Evolutionary conservation across 169 alveolate genomes (phyloP), one percentile per base, ranked within the genome.

Genomic region (Plasmodium berghei): DNA sequence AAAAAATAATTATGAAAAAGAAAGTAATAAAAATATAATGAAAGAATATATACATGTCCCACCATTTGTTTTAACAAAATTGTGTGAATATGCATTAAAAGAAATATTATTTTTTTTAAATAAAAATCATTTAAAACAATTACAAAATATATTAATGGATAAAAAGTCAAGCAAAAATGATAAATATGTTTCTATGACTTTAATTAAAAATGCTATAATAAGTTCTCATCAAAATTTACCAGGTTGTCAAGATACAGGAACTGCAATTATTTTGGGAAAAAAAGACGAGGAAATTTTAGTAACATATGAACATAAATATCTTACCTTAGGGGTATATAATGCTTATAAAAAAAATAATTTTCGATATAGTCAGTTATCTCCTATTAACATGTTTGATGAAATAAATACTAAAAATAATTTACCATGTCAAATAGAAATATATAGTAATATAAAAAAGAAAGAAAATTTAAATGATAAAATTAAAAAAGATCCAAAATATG

Each of bases 201-300:
- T 95, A 52, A 92, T 95, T 42, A 94, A 94, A 54, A 95, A 93
- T 70, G 98, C 96, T 24, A 87, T 94, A 73, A 73, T 95, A 54
- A 92, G 96, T 4, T 93, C 97, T 20, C 94, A 88, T 46, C 83
- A 75, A 94, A 63, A 62, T 58, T 89, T 95, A 67, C 98, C 98
- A 1, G 96, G 97, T 14, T 96, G 98, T 73, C 98, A 96, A 75
- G 98, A 96, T 85, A 96, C 98, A 10, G 98, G 97, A 28, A 96
- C 98, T 22, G 98, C 97, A n/a, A 88, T 93, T 66, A 95, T 95
- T 34, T 70, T 94, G 73, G 97, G 95, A n/a, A 93, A 95, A 74
- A 89, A 95, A 16, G 97, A 96, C 28, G 92, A 88, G 80, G 45
- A 40, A 34, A 49, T 92, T 9, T 67, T 89, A 49, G 80, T 93